Percentiles rank a stretch among this genome's conserved stretches.
phyloP scores from a whole-genome alignment of 1,284 basidiomycete genomes.

The Veloboletus limbatus region DNA sequence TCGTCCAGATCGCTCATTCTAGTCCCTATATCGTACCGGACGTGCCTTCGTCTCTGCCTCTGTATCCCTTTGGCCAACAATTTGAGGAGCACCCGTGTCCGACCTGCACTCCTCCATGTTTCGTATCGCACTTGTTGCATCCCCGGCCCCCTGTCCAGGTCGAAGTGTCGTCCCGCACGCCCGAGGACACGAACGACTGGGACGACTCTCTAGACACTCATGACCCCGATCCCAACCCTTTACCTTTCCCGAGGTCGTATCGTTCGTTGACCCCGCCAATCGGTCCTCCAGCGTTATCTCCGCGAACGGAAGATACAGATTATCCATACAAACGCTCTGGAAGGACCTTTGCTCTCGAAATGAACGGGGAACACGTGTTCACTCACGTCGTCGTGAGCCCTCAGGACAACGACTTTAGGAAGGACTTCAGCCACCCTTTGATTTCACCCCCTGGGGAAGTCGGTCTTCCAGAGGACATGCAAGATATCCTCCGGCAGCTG shows the following conservation, averaged over 20 bases:
- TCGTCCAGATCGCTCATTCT: constrained; percentile 10
- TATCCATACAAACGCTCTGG: constrained; percentile 17
- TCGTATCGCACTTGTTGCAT: constrained; percentile 2
- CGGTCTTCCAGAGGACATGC: constrained; percentile 32
- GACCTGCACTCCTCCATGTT: constrained; percentile 1
- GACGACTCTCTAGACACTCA: too few species aligned
- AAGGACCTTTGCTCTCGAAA: constrained; percentile 17
- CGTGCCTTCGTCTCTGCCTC: neutral
- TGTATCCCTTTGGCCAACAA: constrained; percentile 10
- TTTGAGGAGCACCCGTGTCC: neutral
- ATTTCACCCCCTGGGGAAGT: neutral
- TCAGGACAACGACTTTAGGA: neutral
- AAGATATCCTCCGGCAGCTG: constrained; percentile 26
- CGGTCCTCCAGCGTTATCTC: constrained; percentile 13
- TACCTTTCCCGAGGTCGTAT: neutral
- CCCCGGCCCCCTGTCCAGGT: constrained; percentile 3
- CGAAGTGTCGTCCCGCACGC: too few species aligned
- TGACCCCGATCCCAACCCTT: too few species aligned
- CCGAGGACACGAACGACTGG: neutral
- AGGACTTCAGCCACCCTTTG: neutral
- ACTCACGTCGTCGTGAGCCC: constrained; percentile 16
- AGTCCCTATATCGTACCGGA: constrained; percentile 18
- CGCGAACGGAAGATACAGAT: neutral
- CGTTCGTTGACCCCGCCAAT: constrained; percentile 20
- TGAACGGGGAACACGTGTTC: constrained; percentile 14